A percentile compares a stretch with the other conserved stretches of the same genome.
Evolutionary conservation across 805 yeast species (phyloP).

Genomic region (Crinitomyces ghanaensis): DNA sequence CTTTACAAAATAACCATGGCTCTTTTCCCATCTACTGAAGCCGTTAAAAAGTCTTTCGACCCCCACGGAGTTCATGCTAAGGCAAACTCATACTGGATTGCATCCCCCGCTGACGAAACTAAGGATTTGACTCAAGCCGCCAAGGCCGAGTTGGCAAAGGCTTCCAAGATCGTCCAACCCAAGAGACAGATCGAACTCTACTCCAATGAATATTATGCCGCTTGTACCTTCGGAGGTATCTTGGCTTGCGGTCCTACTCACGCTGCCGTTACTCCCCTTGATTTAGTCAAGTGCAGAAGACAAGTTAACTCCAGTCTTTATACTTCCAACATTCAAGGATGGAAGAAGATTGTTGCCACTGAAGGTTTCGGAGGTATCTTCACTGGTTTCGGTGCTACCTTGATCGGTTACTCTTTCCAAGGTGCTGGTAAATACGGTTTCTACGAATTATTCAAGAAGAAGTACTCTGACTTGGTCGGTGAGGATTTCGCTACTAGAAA

Average conservation of each 20-base stretch:
- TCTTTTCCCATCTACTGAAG: constrained; percentile 28
- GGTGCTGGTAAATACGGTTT: constrained; percentile 97
- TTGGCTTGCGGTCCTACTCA: constrained; percentile 95
- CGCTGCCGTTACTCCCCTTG: constrained; percentile 84
- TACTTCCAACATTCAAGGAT: constrained; percentile 71
- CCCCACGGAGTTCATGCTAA: constrained; percentile 24
- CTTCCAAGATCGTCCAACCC: constrained; percentile 18
- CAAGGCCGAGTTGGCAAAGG: constrained; percentile 26
- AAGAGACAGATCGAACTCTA: constrained; percentile 33
- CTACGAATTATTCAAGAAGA: constrained; percentile 81
- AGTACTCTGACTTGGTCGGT: constrained; percentile 59
- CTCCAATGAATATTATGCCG: constrained; percentile 52
- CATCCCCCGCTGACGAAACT: constrained; percentile 22
- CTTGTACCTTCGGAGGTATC: constrained; percentile 70
- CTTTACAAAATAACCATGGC: constrained; percentile 19
- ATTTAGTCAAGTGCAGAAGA: constrained; percentile 84
- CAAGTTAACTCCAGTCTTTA: constrained; percentile 74
- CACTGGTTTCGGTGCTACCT: constrained; percentile 88
- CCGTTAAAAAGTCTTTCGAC: constrained; percentile 29
- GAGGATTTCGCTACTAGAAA: constrained; percentile 46
- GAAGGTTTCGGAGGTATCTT: constrained; percentile 69
- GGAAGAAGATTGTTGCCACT: constrained; percentile 56
- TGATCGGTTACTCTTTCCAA: constrained; percentile 85
- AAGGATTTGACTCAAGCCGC: constrained; percentile 19
- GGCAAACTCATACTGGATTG: constrained; percentile 25